Evolutionary conservation across 306 rosid species (phyloP).

Genomic region (Inga laurina): DNA sequence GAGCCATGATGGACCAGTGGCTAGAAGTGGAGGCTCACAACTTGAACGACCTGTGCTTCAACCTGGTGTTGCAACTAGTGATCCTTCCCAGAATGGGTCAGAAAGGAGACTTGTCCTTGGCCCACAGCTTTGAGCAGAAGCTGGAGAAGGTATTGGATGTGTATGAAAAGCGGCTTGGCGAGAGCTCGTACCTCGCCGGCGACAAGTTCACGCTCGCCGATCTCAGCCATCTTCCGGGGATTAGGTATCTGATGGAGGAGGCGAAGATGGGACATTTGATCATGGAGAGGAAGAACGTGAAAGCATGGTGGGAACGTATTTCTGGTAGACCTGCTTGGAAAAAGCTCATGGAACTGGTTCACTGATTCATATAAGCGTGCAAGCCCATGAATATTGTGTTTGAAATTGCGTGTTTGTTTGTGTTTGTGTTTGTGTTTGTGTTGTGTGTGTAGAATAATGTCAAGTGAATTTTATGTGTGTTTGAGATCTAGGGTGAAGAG

Average conservation of each 20-base stretch:
- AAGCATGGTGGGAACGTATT: constrained; percentile 69
- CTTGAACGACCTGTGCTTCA: constrained; percentile 62
- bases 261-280: constrained; percentile 57
- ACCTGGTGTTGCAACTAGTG: constrained; percentile 51
- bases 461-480: too few species aligned
- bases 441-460: neutral
- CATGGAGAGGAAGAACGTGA: constrained; percentile 52
- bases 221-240: constrained; percentile 66
- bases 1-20: constrained; percentile 77
- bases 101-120: constrained; percentile 46
- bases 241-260: constrained; percentile 45
- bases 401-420: neutral
- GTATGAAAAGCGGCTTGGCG: constrained; percentile 51
- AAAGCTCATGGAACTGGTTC: constrained; percentile 47
- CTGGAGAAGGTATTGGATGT: constrained; percentile 62
- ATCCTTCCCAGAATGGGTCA: constrained; percentile 59
- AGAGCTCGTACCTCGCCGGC: constrained; percentile 59
- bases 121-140: constrained; percentile 38
- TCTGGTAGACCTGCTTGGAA: constrained; percentile 70
- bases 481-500: too few species aligned
- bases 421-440: too few species aligned
- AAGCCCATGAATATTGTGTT: neutral
- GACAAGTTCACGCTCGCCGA: constrained; percentile 62
- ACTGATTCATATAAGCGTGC: neutral
- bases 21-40: constrained; percentile 75